A percentile compares a stretch with the other conserved stretches of the same genome.
These are phyloP conservation scores for Salvia splendens DNA, from an alignment of 257 asterid genomes.

Conservation along the genomic window DNA sequence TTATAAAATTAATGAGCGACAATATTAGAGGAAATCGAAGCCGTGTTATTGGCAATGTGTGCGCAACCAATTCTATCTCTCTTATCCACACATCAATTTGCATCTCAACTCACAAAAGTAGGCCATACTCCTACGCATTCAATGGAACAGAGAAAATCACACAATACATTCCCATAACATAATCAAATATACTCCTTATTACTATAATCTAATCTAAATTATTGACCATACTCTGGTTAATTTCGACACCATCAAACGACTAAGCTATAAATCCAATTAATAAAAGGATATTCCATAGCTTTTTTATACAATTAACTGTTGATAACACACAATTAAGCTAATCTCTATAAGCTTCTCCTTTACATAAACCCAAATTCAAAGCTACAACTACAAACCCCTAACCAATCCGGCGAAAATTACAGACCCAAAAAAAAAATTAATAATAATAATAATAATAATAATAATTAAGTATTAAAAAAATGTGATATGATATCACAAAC, in stretches of 20 bases:
- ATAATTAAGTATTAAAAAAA: background rate
- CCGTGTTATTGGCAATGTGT: constrained; percentile 15
- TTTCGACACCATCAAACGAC: background rate
- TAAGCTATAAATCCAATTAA: background rate
- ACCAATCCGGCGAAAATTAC: constrained; percentile 28
- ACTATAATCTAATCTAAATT: background rate
- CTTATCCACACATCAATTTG: constrained; percentile 34
- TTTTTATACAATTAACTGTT: no score
- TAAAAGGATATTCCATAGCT: background rate
- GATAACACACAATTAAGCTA: background rate
- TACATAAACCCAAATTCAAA: constrained; percentile 24
- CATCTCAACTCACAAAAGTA: constrained; percentile 27
- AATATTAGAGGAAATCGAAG: no score
- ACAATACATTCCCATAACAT: background rate
- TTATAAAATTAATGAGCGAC: no score
- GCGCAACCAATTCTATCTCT: constrained; percentile 30
- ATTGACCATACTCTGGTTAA: background rate
- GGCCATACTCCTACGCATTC: constrained; percentile 37
- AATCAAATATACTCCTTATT: background rate
- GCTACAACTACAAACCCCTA: constrained; percentile 27
- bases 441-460: background rate
- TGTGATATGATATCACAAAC: constrained; percentile 9
- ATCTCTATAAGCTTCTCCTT: constrained; percentile 6
- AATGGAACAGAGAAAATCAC: constrained; percentile 28
- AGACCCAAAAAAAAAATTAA: background rate